Conservation (phyloP, 768 basidiomycete species). For the Tephrocybe sp. region DNA sequence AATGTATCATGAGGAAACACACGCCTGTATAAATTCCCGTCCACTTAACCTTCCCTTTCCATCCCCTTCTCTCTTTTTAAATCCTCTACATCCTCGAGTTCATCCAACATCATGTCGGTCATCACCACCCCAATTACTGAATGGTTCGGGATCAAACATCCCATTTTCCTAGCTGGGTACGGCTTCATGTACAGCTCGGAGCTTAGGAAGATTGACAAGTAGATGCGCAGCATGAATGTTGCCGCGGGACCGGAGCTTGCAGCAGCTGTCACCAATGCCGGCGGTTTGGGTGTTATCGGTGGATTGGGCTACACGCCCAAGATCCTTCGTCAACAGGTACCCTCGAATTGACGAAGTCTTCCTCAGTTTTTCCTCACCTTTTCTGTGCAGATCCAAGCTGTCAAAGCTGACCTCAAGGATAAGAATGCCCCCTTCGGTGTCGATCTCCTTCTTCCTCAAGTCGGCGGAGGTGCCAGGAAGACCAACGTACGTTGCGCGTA, state of each 20-base stretch:
- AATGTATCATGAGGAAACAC: constrained; percentile 16
- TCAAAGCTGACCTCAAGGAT: constrained; percentile 73
- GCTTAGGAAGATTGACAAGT: background rate
- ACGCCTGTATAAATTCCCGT: constrained; percentile 9
- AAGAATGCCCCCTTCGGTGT: constrained; percentile 86
- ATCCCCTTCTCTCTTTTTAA: constrained; percentile 1
- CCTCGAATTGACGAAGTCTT: constrained; percentile 14
- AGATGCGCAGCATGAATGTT: constrained; percentile 39
- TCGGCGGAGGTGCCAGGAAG: constrained; percentile 85
- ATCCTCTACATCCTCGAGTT: constrained; percentile 6
- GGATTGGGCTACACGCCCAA: constrained; percentile 86
- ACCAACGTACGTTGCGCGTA: constrained; percentile 80
- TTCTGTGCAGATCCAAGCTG: constrained; percentile 56
- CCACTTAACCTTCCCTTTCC: background rate
- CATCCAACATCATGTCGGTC: constrained; percentile 43
- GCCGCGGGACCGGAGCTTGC: constrained; percentile 74
- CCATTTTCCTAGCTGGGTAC: constrained; percentile 78
- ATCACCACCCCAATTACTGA: constrained; percentile 86
- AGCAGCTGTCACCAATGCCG: constrained; percentile 92
- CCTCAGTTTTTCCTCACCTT: background rate
- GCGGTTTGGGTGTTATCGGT: constrained; percentile 90
- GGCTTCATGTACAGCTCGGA: background rate
- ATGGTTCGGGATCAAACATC: constrained; percentile 86
- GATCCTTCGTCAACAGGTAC: constrained; percentile 72
- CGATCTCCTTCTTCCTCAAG: constrained; percentile 83